These are phyloP conservation scores for Scalesia atractyloides DNA, from an alignment of 129 eudicot genomes.

Conservation along the genomic window DNA sequence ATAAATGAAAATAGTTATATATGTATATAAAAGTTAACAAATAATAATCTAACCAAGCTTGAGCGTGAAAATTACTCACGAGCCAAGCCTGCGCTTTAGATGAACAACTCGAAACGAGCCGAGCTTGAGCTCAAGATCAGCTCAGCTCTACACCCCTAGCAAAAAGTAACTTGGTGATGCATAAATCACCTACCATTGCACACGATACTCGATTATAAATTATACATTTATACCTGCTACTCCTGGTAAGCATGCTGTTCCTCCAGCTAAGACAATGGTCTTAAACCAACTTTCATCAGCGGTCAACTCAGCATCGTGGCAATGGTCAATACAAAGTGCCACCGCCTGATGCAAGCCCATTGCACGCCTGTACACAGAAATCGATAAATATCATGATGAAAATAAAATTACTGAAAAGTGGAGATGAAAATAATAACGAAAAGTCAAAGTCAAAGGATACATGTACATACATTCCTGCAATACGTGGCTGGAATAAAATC, in stretches of 20 bases:
- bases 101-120: neutral
- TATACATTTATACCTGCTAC: slow-evolving; percentile 68
- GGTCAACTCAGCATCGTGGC: slow-evolving; percentile 74
- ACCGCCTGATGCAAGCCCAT: slow-evolving; percentile 96
- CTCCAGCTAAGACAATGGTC: slow-evolving; percentile 87
- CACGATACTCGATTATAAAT: neutral
- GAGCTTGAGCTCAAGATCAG: neutral
- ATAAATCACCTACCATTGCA: neutral
- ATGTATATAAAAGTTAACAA: neutral
- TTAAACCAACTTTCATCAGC: slow-evolving; percentile 80
- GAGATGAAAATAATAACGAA: neutral
- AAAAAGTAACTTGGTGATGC: neutral
- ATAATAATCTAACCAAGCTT: neutral
- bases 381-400: neutral
- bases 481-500: slow-evolving; percentile 84
- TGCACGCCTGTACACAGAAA: slow-evolving; percentile 60
- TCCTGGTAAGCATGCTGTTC: slow-evolving; percentile 92
- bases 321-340: slow-evolving; percentile 90
- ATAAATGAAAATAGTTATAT: neutral
- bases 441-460: slow-evolving; percentile 23
- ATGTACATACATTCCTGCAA: slow-evolving; percentile 76
- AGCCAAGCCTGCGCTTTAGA: neutral
- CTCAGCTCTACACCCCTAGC: neutral
- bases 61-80: neutral
- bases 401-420: neutral